Evolutionary conservation across 371 early-diverging fungal genomes (phyloP).

Genomic region (Sporodiniella umbellata): DNA sequence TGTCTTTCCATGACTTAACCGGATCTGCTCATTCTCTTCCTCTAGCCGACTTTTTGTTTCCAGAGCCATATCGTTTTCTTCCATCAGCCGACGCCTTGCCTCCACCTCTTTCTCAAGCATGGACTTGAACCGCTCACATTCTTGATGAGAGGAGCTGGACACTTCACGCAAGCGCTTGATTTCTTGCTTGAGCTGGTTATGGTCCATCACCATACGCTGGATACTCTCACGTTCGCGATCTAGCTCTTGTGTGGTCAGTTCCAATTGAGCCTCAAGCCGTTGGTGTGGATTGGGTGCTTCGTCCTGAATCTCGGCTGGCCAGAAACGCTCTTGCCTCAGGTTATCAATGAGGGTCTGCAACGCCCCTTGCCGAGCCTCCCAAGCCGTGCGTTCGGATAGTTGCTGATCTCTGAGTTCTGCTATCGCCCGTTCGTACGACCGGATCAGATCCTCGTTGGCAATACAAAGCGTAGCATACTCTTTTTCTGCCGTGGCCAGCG

Average conservation of each 20-base stretch:
- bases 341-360: slow-evolving; percentile 6
- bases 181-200: slow-evolving; percentile 31
- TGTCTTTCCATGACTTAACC: slow-evolving; percentile 22
- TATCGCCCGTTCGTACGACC: slow-evolving; percentile 25
- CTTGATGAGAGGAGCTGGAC: slow-evolving; percentile 5
- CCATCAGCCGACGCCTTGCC: slow-evolving; percentile 31
- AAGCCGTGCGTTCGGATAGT: slow-evolving; percentile 1
- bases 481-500: slow-evolving; percentile 26
- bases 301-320: neutral
- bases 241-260: slow-evolving; percentile 35
- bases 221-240: slow-evolving; percentile 33
- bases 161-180: slow-evolving; percentile 29
- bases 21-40: slow-evolving; percentile 34
- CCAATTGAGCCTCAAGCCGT: slow-evolving; percentile 46
- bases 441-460: slow-evolving; percentile 22
- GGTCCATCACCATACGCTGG: slow-evolving; percentile 17
- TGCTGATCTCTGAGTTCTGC: slow-evolving; percentile 15
- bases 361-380: slow-evolving; percentile 14
- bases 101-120: slow-evolving; percentile 25
- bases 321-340: neutral
- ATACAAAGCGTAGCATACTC: slow-evolving; percentile 34
- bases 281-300: slow-evolving; percentile 1
- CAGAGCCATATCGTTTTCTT: slow-evolving; percentile 22
- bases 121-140: slow-evolving; percentile 16
- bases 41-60: slow-evolving; percentile 24